These are phyloP conservation scores for Leccinellum luteum DNA, from an alignment of 768 basidiomycete genomes.

Conservation along the genomic window DNA sequence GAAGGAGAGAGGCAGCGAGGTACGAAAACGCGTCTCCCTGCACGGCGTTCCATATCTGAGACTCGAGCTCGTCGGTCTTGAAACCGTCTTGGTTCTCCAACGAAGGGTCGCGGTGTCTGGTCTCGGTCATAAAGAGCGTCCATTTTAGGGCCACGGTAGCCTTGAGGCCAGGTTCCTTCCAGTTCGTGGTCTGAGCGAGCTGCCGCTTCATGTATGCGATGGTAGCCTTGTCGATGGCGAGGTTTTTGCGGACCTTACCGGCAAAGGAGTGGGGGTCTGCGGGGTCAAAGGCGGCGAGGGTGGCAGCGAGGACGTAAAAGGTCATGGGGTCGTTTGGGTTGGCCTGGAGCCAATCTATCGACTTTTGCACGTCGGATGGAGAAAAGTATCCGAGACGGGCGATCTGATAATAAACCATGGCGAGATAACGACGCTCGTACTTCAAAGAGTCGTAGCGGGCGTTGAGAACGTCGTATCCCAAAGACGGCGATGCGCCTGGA, in stretches of 20 bases:
- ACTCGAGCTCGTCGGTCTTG: constrained; percentile 77
- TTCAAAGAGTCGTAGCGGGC: constrained; percentile 71
- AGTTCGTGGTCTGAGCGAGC: constrained; percentile 49
- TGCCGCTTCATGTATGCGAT: constrained; percentile 61
- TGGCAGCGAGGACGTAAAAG: constrained; percentile 63
- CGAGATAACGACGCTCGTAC: constrained; percentile 69
- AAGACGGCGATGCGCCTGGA: constrained; percentile 40
- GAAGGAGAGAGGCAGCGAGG: constrained; percentile 56
- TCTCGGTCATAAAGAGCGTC: constrained; percentile 81
- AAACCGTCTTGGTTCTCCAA: constrained; percentile 65
- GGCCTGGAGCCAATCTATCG: constrained; percentile 71
- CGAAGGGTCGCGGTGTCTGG: constrained; percentile 62
- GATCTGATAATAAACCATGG: constrained; percentile 59
- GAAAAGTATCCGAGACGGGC: constrained; percentile 61
- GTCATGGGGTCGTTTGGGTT: constrained; percentile 66
- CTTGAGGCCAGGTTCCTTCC: constrained; percentile 71
- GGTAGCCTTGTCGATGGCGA: constrained; percentile 46
- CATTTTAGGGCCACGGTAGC: constrained; percentile 79
- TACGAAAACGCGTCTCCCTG: constrained; percentile 80
- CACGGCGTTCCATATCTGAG: constrained; percentile 78
- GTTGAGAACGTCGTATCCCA: constrained; percentile 66
- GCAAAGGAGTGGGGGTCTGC: constrained; percentile 51
- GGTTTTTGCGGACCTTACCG: constrained; percentile 43
- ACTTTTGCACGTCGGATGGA: constrained; percentile 54
- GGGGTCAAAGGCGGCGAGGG: constrained; percentile 66